These are phyloP conservation scores for Melanogaster broomeanus DNA, from an alignment of 768 basidiomycete genomes.

Conservation along the genomic window DNA sequence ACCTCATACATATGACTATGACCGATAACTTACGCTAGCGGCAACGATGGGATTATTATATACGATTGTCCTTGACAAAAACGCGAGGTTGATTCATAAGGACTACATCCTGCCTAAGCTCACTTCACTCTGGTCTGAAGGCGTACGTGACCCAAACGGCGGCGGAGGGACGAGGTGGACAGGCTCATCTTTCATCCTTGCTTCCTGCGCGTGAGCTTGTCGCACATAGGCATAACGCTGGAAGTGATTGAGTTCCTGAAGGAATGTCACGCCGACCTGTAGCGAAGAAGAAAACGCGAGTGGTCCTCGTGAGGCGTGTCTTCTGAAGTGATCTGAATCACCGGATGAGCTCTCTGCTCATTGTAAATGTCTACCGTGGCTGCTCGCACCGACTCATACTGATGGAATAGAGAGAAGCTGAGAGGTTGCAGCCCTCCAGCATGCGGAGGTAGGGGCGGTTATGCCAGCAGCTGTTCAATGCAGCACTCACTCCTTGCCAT, in stretches of 20 bases:
- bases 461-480: constrained; percentile 69
- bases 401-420: constrained; percentile 91
- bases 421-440: constrained; percentile 83
- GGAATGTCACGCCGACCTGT: constrained; percentile 77
- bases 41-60: too few relatives aligned
- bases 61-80: too few relatives aligned
- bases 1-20: too few relatives aligned
- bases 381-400: constrained; percentile 72
- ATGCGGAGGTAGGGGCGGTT: constrained; percentile 73
- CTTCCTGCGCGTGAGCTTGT: constrained; percentile 71
- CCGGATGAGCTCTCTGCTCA: constrained; percentile 31
- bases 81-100: too few relatives aligned
- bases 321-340: too few relatives aligned
- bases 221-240: constrained; percentile 87
- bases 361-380: constrained; percentile 84
- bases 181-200: constrained; percentile 32
- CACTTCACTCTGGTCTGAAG: constrained; percentile 48
- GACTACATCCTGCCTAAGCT: too few relatives aligned
- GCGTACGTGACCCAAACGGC: constrained; percentile 35
- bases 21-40: too few relatives aligned
- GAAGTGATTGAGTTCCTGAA: constrained; percentile 84
- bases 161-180: constrained; percentile 38
- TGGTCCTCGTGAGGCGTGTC: background rate
- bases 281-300: background rate
- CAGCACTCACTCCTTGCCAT: background rate